Evolutionary conservation across 768 basidiomycete species (phyloP).

Genomic region (Royoungia palumana): DNA sequence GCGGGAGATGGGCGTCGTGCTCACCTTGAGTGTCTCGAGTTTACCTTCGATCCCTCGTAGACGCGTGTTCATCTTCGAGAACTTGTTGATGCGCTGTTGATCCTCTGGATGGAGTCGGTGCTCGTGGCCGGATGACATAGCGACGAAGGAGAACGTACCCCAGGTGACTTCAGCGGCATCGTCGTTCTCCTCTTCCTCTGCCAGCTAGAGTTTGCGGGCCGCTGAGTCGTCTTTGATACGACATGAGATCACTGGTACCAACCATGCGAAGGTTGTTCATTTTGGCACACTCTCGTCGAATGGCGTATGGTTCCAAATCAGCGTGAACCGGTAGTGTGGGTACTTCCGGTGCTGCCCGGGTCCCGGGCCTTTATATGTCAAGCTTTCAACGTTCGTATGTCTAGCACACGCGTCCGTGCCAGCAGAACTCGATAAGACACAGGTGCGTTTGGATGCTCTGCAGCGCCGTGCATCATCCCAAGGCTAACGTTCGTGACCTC

Average conservation of each 20-base stretch:
- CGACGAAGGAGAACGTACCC: conserved; percentile 56
- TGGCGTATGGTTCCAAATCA: neutral
- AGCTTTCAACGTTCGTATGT: too few species aligned
- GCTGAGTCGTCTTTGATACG: neutral
- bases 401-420: too few species aligned
- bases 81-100: conserved; percentile 87
- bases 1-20: conserved; percentile 5
- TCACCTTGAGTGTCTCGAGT: conserved; percentile 70
- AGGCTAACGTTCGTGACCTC: too few species aligned
- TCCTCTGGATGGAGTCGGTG: conserved; percentile 48
- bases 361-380: too few species aligned
- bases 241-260: conserved; percentile 14
- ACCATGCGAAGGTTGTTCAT: conserved; percentile 60
- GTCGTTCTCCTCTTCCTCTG: conserved; percentile 73
- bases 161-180: conserved; percentile 79
- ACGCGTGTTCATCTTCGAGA: conserved; percentile 87
- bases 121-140: conserved; percentile 2
- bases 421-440: too few species aligned
- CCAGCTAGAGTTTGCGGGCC: conserved; percentile 44
- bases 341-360: neutral
- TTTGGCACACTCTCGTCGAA: neutral
- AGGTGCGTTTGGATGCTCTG: too few species aligned
- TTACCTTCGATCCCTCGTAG: conserved; percentile 68
- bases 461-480: too few species aligned
- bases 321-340: neutral